Percentiles rank a stretch among this genome's conserved stretches.
These are phyloP conservation scores for Rostrohypoxylon terebratum DNA, from an alignment of 495 filamentous ascomycete genomes.

Conservation along the genomic window DNA sequence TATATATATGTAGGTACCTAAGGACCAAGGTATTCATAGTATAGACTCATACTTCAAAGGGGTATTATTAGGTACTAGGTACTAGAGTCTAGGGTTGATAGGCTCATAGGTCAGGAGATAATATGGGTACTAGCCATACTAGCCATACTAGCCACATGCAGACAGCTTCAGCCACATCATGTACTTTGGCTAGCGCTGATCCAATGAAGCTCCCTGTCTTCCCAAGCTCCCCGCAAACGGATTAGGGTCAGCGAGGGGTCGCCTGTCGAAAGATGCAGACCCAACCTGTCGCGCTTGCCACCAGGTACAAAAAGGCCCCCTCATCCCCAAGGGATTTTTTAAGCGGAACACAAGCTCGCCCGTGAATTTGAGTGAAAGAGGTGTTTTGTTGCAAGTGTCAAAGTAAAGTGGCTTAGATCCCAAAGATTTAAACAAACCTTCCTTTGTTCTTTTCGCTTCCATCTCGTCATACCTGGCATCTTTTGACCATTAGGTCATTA, in stretches of 20 bases:
- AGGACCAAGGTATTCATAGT: too few relatives aligned
- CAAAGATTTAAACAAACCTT: background rate
- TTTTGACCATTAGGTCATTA: background rate
- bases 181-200: background rate
- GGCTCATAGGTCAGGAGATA: conserved; percentile 8
- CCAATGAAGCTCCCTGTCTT: conserved; percentile 21
- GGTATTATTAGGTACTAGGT: too few relatives aligned
- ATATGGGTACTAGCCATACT: too few relatives aligned
- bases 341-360: conserved; percentile 36
- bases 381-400: conserved; percentile 17
- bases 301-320: conserved; percentile 48
- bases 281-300: conserved; percentile 34
- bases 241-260: conserved; percentile 35
- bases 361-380: conserved; percentile 39
- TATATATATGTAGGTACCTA: background rate
- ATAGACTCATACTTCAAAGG: background rate
- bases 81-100: background rate
- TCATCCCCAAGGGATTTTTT: conserved; percentile 42
- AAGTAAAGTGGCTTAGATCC: conserved; percentile 33
- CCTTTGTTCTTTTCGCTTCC: conserved; percentile 19
- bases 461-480: background rate
- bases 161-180: conserved; percentile 37
- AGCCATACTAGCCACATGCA: conserved; percentile 26
- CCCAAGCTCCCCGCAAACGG: conserved; percentile 45
- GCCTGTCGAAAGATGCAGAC: conserved; percentile 25